These are phyloP conservation scores for Tulasnella sp. DNA, from an alignment of 768 basidiomycete species.

Conservation along the genomic window DNA sequence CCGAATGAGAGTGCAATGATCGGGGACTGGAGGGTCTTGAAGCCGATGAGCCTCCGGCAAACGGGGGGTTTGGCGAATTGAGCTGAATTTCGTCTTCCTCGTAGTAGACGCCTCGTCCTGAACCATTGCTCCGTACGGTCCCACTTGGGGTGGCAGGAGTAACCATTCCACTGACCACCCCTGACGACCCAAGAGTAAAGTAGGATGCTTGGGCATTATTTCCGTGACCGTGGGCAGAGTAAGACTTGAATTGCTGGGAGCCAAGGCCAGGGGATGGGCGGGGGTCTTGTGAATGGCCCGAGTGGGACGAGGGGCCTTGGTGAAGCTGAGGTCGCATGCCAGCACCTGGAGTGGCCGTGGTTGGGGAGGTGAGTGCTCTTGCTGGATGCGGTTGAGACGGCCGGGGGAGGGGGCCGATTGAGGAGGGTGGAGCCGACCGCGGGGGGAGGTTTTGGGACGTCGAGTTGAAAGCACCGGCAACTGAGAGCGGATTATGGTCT, in stretches of 20 bases:
- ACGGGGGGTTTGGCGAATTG: slow-evolving; percentile 12
- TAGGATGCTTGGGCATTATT: background rate
- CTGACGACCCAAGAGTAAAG: slow-evolving; percentile 3
- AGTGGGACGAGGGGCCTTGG: slow-evolving; percentile 3
- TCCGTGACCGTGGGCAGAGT: slow-evolving; percentile 10
- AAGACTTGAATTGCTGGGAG: slow-evolving; percentile 3
- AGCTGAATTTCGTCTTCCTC: slow-evolving; percentile 6
- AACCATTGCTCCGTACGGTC: background rate
- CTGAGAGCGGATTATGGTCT: background rate
- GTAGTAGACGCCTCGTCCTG: slow-evolving; percentile 2
- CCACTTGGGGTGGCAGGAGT: background rate
- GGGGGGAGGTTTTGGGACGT: background rate
- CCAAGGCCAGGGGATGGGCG: slow-evolving; percentile 1
- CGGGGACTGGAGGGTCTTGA: slow-evolving; percentile 14
- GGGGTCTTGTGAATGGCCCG: background rate
- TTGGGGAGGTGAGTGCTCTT: slow-evolving; percentile 1
- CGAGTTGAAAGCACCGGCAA: background rate
- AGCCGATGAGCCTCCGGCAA: slow-evolving; percentile 1
- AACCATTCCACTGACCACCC: background rate
- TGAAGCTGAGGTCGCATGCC: slow-evolving; percentile 10
- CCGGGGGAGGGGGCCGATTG: background rate
- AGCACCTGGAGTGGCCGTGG: background rate
- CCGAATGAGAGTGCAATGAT: slow-evolving; percentile 14
- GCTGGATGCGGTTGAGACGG: background rate
- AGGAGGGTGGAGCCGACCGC: slow-evolving; percentile 1